Evolutionary conservation across 2,329 filamentous ascomycete genomes (phyloP).

Genomic region (Blastomyces emzantsi): DNA sequence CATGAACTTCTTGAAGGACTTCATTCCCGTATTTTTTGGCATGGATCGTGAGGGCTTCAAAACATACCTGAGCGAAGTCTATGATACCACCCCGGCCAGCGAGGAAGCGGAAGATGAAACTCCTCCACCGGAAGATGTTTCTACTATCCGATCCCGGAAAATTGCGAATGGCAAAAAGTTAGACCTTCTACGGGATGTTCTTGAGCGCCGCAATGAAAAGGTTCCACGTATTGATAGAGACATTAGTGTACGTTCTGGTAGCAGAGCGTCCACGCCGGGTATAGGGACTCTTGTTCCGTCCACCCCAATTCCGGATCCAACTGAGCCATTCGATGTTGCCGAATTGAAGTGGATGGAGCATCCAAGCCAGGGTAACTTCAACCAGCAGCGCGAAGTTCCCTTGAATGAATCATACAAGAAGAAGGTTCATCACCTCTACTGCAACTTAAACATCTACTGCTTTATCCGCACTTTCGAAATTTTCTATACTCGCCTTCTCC

Average conservation of each 20-base stretch:
- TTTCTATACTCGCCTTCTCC: constrained; percentile 74
- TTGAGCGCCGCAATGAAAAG: constrained; percentile 68
- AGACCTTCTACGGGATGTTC: constrained; percentile 69
- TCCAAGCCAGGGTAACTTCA: constrained; percentile 47
- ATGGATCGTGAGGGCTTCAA: constrained; percentile 61
- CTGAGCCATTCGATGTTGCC: constrained; percentile 43
- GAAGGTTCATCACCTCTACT: constrained; percentile 79
- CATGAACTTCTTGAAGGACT: constrained; percentile 65
- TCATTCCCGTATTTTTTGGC: constrained; percentile 68
- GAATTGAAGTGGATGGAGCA: constrained; percentile 53
- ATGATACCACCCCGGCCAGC: constrained; percentile 62
- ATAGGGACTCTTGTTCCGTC: constrained; percentile 46
- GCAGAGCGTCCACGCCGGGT: constrained; percentile 84
- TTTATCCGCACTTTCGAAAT: constrained; percentile 91
- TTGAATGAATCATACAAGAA: constrained; percentile 71
- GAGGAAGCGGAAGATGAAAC: constrained; percentile 71
- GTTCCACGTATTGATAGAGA: constrained; percentile 65
- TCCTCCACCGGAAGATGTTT: constrained; percentile 53
- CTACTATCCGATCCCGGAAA: constrained; percentile 59
- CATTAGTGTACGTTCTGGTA: constrained; percentile 65
- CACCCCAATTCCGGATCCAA: constrained; percentile 23
- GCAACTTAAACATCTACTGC: constrained; percentile 83
- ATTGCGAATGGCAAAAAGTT: constrained; percentile 56
- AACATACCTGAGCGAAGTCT: constrained; percentile 58
- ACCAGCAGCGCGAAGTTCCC: constrained; percentile 53